A percentile compares a stretch with the other conserved stretches of the same genome.
Conservation (phyloP, 164 flowering plant genomes). For the Buxus sempervirens region DNA sequence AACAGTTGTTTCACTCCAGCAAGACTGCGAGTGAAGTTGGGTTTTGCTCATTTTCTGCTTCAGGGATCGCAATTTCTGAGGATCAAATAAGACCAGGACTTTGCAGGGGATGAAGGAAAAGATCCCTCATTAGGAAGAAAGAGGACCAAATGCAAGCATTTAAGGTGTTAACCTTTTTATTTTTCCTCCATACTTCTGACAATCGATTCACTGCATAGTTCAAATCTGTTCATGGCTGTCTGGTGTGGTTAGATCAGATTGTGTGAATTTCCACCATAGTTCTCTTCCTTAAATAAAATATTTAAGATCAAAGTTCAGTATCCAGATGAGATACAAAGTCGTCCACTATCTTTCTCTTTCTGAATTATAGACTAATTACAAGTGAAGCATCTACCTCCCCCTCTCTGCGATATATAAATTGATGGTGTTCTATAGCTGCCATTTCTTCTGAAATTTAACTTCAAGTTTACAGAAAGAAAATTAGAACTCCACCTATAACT, state of each 20-base stretch:
- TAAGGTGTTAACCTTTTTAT: neutral
- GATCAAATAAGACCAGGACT: conserved; percentile 42
- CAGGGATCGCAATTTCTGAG: conserved; percentile 35
- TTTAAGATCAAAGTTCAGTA: neutral
- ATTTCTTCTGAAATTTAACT: too few species aligned
- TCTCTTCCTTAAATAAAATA: too few species aligned
- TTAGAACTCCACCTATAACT: neutral
- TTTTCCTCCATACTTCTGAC: conserved; percentile 11
- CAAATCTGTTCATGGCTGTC: neutral
- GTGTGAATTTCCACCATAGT: neutral
- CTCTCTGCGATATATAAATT: neutral
- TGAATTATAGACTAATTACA: too few species aligned
- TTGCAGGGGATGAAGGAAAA: conserved; percentile 41
- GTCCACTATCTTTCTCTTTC: too few species aligned
- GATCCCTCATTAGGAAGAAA: neutral
- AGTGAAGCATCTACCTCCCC: neutral
- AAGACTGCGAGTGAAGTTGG: conserved; percentile 47
- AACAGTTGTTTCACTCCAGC: conserved; percentile 38
- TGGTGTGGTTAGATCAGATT: neutral
- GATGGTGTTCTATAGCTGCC: neutral
- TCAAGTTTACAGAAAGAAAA: neutral
- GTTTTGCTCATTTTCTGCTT: conserved; percentile 39
- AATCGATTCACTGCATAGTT: conserved; percentile 13
- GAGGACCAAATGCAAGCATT: neutral
- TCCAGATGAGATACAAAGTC: neutral